Conservation (phyloP, 2,329 filamentous ascomycete species). For the Fonsecaea monophora region DNA sequence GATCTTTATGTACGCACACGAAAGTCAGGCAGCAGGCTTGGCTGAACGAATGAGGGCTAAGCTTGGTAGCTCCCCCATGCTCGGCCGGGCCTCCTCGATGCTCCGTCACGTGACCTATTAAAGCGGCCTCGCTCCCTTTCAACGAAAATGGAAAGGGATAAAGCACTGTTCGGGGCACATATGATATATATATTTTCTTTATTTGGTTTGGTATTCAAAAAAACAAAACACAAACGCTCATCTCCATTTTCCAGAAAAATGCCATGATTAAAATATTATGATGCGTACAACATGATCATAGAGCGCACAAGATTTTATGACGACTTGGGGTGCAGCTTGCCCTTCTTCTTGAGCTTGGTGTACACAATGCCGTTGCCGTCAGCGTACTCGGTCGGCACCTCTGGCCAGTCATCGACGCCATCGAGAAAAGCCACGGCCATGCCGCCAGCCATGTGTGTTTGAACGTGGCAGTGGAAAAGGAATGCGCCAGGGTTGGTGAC, state of each 20-base stretch:
- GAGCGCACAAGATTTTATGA: not conserved
- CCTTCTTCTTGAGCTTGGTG: slow-evolving; percentile 33
- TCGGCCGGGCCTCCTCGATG: no score
- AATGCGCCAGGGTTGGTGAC: slow-evolving; percentile 61
- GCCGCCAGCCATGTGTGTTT: slow-evolving; percentile 61
- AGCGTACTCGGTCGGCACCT: slow-evolving; percentile 39
- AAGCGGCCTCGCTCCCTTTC: no score
- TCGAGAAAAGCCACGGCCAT: slow-evolving; percentile 62
- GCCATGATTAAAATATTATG: slow-evolving; percentile 1
- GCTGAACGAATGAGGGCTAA: no score
- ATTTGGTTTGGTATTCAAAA: not conserved
- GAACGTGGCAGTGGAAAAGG: slow-evolving; percentile 64
- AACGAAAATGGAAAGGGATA: not conserved
- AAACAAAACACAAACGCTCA: not conserved
- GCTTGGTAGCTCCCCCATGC: no score
- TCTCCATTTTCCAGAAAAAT: not conserved
- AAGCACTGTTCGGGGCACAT: not conserved
- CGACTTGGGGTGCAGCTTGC: slow-evolving; percentile 27
- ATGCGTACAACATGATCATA: slow-evolving; percentile 7
- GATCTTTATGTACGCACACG: no score
- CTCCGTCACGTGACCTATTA: no score
- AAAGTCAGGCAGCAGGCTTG: no score
- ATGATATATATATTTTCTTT: not conserved
- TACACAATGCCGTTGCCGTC: slow-evolving; percentile 30
- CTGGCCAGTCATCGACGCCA: slow-evolving; percentile 46